Percentiles rank a stretch among this genome's conserved stretches.
Conservation (phyloP, 345 rosid genomes). For the Salix brachista region DNA sequence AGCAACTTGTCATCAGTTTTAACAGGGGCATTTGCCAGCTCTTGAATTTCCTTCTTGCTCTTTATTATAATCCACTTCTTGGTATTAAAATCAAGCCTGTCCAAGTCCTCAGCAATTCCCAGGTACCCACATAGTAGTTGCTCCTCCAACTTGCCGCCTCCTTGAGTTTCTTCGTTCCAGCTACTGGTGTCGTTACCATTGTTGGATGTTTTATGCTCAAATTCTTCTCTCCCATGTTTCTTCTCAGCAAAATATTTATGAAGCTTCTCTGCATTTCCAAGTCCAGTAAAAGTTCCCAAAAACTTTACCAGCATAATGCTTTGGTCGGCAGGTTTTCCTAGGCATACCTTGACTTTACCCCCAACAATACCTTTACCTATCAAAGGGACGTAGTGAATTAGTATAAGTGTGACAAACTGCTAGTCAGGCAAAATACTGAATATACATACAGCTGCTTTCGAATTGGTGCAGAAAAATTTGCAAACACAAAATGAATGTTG, state of each 20-base stretch:
- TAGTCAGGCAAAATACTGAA: not conserved
- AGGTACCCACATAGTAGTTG: constrained; percentile 42
- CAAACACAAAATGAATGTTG: not conserved
- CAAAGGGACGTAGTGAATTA: not conserved
- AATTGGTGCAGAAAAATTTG: not conserved
- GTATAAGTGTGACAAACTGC: not conserved
- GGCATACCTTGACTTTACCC: constrained; percentile 46
- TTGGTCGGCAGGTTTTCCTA: constrained; percentile 53
- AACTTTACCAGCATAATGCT: constrained; percentile 50
- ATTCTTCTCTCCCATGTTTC: constrained; percentile 43
- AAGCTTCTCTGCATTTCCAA: constrained; percentile 44
- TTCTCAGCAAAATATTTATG: constrained; percentile 39
- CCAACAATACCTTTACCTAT: constrained; percentile 47
- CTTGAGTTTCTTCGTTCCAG: constrained; percentile 15
- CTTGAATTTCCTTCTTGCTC: constrained; percentile 54
- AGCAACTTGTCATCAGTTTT: constrained; percentile 28
- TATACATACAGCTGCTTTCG: not conserved
- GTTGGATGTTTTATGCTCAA: constrained; percentile 20
- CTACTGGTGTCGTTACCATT: constrained; percentile 2
- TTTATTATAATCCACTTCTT: constrained; percentile 39
- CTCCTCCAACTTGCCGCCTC: constrained; percentile 40
- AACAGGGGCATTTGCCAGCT: constrained; percentile 56
- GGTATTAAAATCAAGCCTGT: constrained; percentile 43
- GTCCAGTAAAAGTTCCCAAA: constrained; percentile 46
- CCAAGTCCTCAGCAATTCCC: constrained; percentile 57